These are phyloP conservation scores for Orbilia oligospora DNA, from an alignment of 2,329 filamentous ascomycete genomes.

Conservation along the genomic window DNA sequence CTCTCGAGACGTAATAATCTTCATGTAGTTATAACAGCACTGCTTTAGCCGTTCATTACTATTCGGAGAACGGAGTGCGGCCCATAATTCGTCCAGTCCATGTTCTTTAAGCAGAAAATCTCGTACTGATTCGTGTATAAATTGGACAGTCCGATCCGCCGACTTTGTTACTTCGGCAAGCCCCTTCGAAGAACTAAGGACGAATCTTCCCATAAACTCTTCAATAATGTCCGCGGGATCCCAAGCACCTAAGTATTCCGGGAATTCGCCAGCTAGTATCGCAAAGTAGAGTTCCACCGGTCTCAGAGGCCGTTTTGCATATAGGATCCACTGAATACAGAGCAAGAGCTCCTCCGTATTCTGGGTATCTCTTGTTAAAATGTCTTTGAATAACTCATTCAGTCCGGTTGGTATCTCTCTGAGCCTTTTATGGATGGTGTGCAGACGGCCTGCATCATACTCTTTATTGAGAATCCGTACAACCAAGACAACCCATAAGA, in stretches of 20 bases:
- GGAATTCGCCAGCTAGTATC: too few species aligned
- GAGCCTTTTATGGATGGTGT: not conserved
- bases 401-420: too few species aligned
- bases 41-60: slow-evolving; percentile 68
- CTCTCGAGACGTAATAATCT: slow-evolving; percentile 61
- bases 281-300: too few species aligned
- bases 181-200: slow-evolving; percentile 70
- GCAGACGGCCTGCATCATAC: slow-evolving; percentile 65
- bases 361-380: too few species aligned
- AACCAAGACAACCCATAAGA: slow-evolving; percentile 70
- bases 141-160: slow-evolving; percentile 68
- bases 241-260: too few species aligned
- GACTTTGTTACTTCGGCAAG: slow-evolving; percentile 69
- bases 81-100: slow-evolving; percentile 65
- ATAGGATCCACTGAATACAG: too few species aligned
- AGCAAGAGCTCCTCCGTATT: too few species aligned
- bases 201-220: slow-evolving; percentile 65
- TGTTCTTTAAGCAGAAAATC: slow-evolving; percentile 69
- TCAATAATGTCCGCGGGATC: not conserved
- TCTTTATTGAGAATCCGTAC: slow-evolving; percentile 69
- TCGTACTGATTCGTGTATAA: slow-evolving; percentile 72
- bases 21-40: slow-evolving; percentile 68
- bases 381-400: too few species aligned
- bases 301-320: too few species aligned
- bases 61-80: slow-evolving; percentile 64